phyloP scores from a whole-genome alignment of 192 early-diverging fungal genomes.

The Coemansia sp. region DNA sequence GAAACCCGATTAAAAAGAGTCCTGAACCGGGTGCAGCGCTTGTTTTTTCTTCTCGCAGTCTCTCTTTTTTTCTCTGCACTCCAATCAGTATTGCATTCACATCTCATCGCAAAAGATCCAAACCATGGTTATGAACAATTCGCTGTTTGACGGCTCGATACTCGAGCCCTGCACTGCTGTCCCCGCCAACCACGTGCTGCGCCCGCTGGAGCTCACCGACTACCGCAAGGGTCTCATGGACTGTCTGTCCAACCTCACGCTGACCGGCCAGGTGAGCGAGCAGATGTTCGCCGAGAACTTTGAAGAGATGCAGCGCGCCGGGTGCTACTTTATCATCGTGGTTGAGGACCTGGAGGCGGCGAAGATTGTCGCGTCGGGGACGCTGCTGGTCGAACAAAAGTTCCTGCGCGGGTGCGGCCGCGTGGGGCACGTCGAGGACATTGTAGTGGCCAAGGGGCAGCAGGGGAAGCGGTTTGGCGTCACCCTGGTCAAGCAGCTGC shows the following conservation, averaged over 20 bases:
- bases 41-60: not conserved
- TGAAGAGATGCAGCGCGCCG: conserved; percentile 65
- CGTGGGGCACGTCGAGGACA: conserved; percentile 91
- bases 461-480: conserved; percentile 67
- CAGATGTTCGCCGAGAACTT: conserved; percentile 73
- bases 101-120: not conserved
- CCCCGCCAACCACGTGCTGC: conserved; percentile 64
- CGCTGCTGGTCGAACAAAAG: conserved; percentile 87
- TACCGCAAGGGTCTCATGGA: conserved; percentile 71
- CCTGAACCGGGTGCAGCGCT: too few species aligned
- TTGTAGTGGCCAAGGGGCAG: conserved; percentile 71
- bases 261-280: conserved; percentile 69
- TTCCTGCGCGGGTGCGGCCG: conserved; percentile 77
- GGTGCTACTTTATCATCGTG: conserved; percentile 74
- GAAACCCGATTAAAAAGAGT: too few species aligned
- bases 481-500: conserved; percentile 80
- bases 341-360: conserved; percentile 60
- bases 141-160: conserved; percentile 47
- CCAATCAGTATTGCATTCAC: not conserved
- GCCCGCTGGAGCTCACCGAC: conserved; percentile 74
- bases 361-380: conserved; percentile 77
- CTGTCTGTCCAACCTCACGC: conserved; percentile 71
- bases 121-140: conserved; percentile 38
- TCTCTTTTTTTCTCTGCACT: not conserved
- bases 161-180: conserved; percentile 68